A percentile compares a stretch with the other conserved stretches of the same genome.
phyloP scores from a whole-genome alignment of 805 yeast genomes.

The Zygosaccharomyces bisporus region DNA sequence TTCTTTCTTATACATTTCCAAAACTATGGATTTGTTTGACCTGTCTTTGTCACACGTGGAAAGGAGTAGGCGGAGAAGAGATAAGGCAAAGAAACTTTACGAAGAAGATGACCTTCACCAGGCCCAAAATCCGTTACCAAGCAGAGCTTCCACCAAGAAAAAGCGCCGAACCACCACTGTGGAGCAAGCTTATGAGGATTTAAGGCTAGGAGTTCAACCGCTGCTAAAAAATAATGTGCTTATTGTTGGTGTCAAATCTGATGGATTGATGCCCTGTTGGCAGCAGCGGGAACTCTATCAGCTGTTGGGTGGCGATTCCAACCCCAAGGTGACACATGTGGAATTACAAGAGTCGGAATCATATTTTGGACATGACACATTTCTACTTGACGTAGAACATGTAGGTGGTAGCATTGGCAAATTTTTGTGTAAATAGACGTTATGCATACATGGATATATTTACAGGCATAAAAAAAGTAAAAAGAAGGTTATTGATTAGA shows the following conservation, averaged over 20 bases:
- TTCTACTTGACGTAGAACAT: constrained; percentile 70
- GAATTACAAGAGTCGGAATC: constrained; percentile 77
- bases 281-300: constrained; percentile 81
- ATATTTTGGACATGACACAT: constrained; percentile 89
- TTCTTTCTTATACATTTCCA: constrained; percentile 79
- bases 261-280: constrained; percentile 89
- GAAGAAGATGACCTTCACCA: constrained; percentile 18
- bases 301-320: constrained; percentile 45
- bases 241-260: constrained; percentile 90
- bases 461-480: background rate
- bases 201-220: constrained; percentile 59
- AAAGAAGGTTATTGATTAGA: background rate
- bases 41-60: constrained; percentile 50
- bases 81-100: constrained; percentile 36
- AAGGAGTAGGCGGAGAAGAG: constrained; percentile 43
- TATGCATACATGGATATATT: constrained; percentile 3
- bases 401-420: constrained; percentile 71
- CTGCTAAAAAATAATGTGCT: constrained; percentile 63
- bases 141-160: constrained; percentile 37
- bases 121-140: constrained; percentile 23
- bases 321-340: constrained; percentile 50
- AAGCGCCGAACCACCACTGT: constrained; percentile 48
- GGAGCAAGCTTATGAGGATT: constrained; percentile 58
- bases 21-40: constrained; percentile 94
- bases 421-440: constrained; percentile 45